These are phyloP conservation scores for Jatropha multifida DNA, from an alignment of 441 rosid genomes.

Conservation along the genomic window DNA sequence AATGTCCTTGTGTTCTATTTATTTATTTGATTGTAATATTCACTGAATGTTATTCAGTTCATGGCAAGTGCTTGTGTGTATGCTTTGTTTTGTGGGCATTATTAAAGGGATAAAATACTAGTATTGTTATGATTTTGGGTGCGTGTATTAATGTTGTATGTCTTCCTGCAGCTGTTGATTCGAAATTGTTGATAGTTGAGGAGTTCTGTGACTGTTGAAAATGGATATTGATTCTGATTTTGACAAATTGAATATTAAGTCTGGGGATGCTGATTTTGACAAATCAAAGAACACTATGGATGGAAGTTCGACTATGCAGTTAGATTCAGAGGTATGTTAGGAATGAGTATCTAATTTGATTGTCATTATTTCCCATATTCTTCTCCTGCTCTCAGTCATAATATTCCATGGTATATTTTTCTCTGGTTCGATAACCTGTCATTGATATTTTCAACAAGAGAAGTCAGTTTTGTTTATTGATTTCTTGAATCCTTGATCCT, in stretches of 20 bases:
- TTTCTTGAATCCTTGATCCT: slow-evolving; percentile 4
- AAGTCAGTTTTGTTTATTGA: neutral
- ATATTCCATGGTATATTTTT: neutral
- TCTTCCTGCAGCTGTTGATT: neutral
- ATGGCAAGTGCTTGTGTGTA: neutral
- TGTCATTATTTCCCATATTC: neutral
- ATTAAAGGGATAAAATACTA: neutral
- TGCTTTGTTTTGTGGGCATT: neutral
- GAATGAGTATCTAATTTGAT: slow-evolving; percentile 11
- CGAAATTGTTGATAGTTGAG: slow-evolving; percentile 14
- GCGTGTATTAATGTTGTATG: neutral
- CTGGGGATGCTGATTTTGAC: slow-evolving; percentile 24
- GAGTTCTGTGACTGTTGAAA: neutral
- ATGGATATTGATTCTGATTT: slow-evolving; percentile 54
- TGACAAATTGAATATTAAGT: slow-evolving; percentile 28
- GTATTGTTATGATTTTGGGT: neutral
- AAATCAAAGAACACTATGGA: slow-evolving; percentile 34
- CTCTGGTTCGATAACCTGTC: neutral
- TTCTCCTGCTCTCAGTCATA: too few relatives aligned
- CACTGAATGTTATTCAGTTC: neutral
- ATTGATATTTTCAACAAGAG: neutral
- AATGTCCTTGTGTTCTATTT: neutral
- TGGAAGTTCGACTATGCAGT: slow-evolving; percentile 35
- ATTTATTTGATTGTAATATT: neutral
- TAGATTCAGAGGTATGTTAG: slow-evolving; percentile 47